Evolutionary conservation across 1,284 basidiomycete genomes (phyloP).

Genomic region (Coniferiporia sulphurascens): DNA sequence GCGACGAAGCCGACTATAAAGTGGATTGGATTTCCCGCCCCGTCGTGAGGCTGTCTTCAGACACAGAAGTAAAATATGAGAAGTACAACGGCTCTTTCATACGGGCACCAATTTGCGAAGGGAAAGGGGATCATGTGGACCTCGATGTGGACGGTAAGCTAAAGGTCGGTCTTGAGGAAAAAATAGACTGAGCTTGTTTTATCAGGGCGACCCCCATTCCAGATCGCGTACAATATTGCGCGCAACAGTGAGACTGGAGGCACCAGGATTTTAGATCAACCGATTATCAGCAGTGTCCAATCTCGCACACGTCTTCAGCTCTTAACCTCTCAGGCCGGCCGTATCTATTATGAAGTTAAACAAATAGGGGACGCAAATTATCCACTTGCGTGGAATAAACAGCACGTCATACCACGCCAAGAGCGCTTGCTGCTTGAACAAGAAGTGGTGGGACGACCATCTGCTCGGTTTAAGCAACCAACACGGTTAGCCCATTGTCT

Average conservation of each 20-base stretch:
- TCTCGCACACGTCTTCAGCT: slow-evolving; percentile 79
- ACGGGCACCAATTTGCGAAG: slow-evolving; percentile 77
- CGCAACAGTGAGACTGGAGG: slow-evolving; percentile 55
- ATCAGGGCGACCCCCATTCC: slow-evolving; percentile 78
- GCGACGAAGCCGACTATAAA: slow-evolving; percentile 56
- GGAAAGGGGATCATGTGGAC: slow-evolving; percentile 73
- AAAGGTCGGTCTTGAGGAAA: slow-evolving; percentile 20
- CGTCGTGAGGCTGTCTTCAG: slow-evolving; percentile 51
- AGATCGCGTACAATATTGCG: slow-evolving; percentile 78
- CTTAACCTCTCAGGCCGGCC: slow-evolving; percentile 72
- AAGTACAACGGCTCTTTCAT: slow-evolving; percentile 63
- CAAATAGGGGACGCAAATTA: slow-evolving; percentile 89
- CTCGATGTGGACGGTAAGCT: slow-evolving; percentile 66
- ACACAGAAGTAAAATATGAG: slow-evolving; percentile 51
- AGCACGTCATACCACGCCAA: slow-evolving; percentile 55
- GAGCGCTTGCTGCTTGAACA: slow-evolving; percentile 77
- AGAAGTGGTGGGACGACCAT: slow-evolving; percentile 72
- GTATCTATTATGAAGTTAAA: slow-evolving; percentile 85
- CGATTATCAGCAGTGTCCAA: slow-evolving; percentile 84
- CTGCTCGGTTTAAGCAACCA: slow-evolving; percentile 66
- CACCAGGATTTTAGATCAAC: slow-evolving; percentile 61
- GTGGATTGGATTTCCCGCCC: slow-evolving; percentile 79
- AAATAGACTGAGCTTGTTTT: slow-evolving; percentile 11
- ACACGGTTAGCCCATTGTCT: slow-evolving; percentile 75
- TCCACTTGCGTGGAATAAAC: slow-evolving; percentile 59